Evolutionary conservation across 352 stramenopile genomes (phyloP), one percentile per base, ranked within the genome.

Genomic region (Globisporangium abappressorium): DNA sequence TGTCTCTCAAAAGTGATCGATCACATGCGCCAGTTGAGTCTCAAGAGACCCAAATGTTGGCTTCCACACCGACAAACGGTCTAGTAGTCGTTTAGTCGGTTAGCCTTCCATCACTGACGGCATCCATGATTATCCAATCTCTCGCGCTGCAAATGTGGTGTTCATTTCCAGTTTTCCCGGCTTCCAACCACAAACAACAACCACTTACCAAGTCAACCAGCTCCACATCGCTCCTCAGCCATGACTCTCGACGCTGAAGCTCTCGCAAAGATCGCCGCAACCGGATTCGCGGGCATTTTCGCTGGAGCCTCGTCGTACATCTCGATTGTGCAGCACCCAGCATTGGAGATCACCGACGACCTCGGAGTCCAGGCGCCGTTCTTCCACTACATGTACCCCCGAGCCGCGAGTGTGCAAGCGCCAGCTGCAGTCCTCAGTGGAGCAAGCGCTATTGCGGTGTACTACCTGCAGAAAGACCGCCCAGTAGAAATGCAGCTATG

Each of bases 231-330:
- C 28, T 24, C 55, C 12, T 47, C 33, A 43, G 14, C 22, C 22
- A 64, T 64, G 58, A 28, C 15, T 2, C 58, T 64, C 58, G 62
- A 66, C 24, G 47, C 34, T 11, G 62, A 66, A 60, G 55, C 20
- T 9, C 34, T 73, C 28, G 11, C 59, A 30, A 49, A 70, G 56
- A 62, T 71, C 43, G 62, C 66, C 43, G 72, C 69, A 18, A 64
- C 72, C n/a, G 43, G 62, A 8, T 26, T 65, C 18, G 62, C 64
- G 0, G 75, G 72, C 1, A 53, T 81, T 49, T 81, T 79, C 38
- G 65, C 69, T 20, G 75, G 75, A 26, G 69, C 72, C 9, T 70
- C 75, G 2, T 47, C 78, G 38, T 82, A 78, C 70, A 76, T 78
- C 51, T 69, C 55, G 15, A 22, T 62, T 15, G 76, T 79, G n/a